Evolutionary conservation across 495 filamentous ascomycete species (phyloP), one percentile per base, ranked within the genome.

Genomic region (Lindgomyces ingoldianus): DNA sequence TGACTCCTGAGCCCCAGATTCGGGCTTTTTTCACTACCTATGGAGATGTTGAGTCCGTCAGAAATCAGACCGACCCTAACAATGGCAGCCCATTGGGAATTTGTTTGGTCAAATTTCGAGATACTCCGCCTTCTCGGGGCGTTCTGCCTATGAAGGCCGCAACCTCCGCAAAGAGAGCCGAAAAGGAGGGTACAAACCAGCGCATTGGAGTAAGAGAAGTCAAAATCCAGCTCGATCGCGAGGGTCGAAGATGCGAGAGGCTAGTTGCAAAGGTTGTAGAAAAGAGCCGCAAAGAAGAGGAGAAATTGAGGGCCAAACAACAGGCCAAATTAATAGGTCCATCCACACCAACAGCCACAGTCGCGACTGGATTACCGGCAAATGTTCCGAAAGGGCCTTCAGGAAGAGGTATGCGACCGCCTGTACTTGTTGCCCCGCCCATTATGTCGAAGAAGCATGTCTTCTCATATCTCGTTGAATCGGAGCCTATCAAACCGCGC

Each of bases 21-120:
- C 84, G 80, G n/a, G 85, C 87, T 24, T 81, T 91, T 21, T 97
- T 98, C 68, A 85, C 89, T 22, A 85, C 84, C 30, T 97, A 89
- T 77, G 94, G 94, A 49, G 91, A 96, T 51, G 89, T 99, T 52
- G 85, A 88, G 36, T 88, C 91, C 65, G 87, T 94, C 62, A 90
- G 88, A 65, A 96, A 96, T 69, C 90, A 92, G 72, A 91, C 93
- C 54, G 89, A 98, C 74, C 94, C 94, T 4, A 87, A 90, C 41
- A 97, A 91, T 16, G 95, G 94, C 11, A 95, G 89, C 61, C 94
- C 91, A 67, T 83, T 99, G 0, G 94, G 94, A 1, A 89, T 99
- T 69, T 95, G 91, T 54, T 89, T 89, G 18, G 88, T 99, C 72
- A 85, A 88, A 64, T 99, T 95, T 76, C 86, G 87, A 71, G 93